Base-by-base conservation (phyloP, 2,329 filamentous ascomycete genomes). In the Pseudogymnoascus sp. region DNA sequence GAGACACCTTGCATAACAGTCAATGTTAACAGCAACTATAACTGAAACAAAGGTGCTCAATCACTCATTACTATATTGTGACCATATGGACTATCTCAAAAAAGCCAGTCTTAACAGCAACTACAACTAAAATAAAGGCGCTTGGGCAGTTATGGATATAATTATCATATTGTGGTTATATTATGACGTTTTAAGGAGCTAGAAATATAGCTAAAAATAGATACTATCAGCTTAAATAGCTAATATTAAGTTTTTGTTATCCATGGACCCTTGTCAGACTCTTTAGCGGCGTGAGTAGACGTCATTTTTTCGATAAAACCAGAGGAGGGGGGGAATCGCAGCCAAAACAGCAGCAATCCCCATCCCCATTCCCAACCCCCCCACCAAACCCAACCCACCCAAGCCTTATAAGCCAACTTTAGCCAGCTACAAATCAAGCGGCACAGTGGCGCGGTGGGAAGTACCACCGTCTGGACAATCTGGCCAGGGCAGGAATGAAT, bases 401-500 rank as follows among this genome's bases (percentile, higher is more conserved):
- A 30, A 52, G 19, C 45, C 2, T 30, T 30, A 52, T 52, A 52
- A 52, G 14, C 5, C n/a, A 30, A 52, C 14, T 30, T 12, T 52
- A 52, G 45, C 45, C 25, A 19, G 16, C 45, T 52, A 30, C n/a
- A 52, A 52, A 52, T 52, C n/a, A 52, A 52, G 45, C 45, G 45
- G 45, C 25, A 52, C 45, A 52, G 45, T 52, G 45, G 45, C 45
- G 25, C 45, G n/a, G 45, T 52, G 23, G 23, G 45, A 52, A 52
- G 45, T 19, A 52, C 45, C 45, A 30, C 25, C n/a, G 45, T 52
- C 45, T 52, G 45, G 45, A 52, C 45, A 52, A 52, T 52, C 45
- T 52, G 45, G 45, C 45, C 45, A 52, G 25, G 45, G 45, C 45
- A 52, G 45, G 45, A 52, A 52, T 52, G 45, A 52, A 52, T 52